Percentiles rank a stretch among this genome's conserved stretches.
Conservation (phyloP, 2,329 filamentous ascomycete species). For the Xylaria hypoxylon region DNA sequence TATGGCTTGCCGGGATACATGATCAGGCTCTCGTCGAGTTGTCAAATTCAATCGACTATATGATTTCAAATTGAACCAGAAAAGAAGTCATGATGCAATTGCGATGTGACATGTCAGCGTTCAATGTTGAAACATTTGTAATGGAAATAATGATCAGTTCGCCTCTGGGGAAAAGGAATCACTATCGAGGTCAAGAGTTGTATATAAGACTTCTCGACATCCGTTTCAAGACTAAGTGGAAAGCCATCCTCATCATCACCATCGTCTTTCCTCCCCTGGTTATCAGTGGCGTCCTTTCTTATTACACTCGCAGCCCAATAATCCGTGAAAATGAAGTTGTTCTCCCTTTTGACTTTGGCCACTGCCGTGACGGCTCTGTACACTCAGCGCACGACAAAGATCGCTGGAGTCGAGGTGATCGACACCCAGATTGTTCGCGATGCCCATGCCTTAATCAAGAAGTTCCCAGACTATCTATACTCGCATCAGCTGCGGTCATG, state of each 20-base stretch:
- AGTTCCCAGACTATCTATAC: constrained; percentile 38
- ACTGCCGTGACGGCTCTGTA: constrained; percentile 18
- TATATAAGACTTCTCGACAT: constrained; percentile 24
- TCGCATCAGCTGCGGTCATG: constrained; percentile 37
- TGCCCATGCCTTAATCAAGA: constrained; percentile 29
- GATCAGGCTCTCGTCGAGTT: not conserved
- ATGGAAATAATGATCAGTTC: constrained; percentile 7
- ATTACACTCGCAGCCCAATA: constrained; percentile 1
- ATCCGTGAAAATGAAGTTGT: constrained; percentile 32
- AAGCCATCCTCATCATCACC: constrained; percentile 6
- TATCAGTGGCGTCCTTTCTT: constrained; percentile 5
- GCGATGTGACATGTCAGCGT: not conserved
- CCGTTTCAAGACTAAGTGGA: not conserved
- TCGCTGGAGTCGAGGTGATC: constrained; percentile 40
- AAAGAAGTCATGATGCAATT: not conserved
- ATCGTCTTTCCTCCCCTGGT: constrained; percentile 12
- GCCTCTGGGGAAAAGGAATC: not conserved
- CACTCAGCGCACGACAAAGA: constrained; percentile 29
- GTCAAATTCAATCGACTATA: not conserved
- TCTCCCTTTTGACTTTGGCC: constrained; percentile 30
- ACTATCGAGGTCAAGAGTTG: constrained; percentile 4
- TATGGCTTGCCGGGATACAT: not conserved
- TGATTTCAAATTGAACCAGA: constrained; percentile 34
- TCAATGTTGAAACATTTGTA: constrained; percentile 20
- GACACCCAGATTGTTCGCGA: constrained; percentile 38